A percentile compares a stretch with the other conserved stretches of the same genome.
Conservation (phyloP, 2,329 filamentous ascomycete genomes). For the Alternaria triticina region DNA sequence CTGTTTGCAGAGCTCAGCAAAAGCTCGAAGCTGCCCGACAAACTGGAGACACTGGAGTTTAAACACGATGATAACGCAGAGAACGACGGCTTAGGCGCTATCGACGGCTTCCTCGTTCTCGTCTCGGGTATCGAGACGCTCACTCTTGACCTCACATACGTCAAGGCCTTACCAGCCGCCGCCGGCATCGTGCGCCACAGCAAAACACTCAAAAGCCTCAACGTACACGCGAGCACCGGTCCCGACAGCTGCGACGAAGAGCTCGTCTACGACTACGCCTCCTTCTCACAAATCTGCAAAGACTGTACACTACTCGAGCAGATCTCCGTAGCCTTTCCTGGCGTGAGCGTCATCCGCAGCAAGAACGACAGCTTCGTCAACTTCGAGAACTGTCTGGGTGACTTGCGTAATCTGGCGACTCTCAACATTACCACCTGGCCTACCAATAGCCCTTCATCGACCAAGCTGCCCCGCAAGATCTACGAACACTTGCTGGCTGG, state of each 20-base stretch:
- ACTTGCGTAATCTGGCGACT: slow-evolving; percentile 52
- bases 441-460: slow-evolving; percentile 50
- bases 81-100: slow-evolving; percentile 54
- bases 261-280: slow-evolving; percentile 51
- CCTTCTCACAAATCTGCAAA: slow-evolving; percentile 56
- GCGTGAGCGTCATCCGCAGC: slow-evolving; percentile 51
- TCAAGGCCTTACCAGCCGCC: slow-evolving; percentile 50
- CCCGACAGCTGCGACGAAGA: slow-evolving; percentile 51
- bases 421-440: slow-evolving; percentile 59
- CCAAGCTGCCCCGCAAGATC: slow-evolving; percentile 50
- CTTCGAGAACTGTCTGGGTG: slow-evolving; percentile 50
- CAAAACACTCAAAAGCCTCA: slow-evolving; percentile 54
- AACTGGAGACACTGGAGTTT: slow-evolving; percentile 54
- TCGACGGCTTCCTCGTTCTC: slow-evolving; percentile 57
- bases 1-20: slow-evolving; percentile 57
- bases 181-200: slow-evolving; percentile 54
- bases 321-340: slow-evolving; percentile 55
- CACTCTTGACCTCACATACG: slow-evolving; percentile 53
- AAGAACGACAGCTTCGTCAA: slow-evolving; percentile 52
- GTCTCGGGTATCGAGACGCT: slow-evolving; percentile 54
- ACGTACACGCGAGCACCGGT: slow-evolving; percentile 50
- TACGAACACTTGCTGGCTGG: slow-evolving; percentile 55
- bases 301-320: slow-evolving; percentile 53
- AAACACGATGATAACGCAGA: slow-evolving; percentile 58
- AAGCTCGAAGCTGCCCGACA: slow-evolving; percentile 52